Evolutionary conservation across 441 rosid genomes (phyloP).

Genomic region (Syzygium malaccense): DNA sequence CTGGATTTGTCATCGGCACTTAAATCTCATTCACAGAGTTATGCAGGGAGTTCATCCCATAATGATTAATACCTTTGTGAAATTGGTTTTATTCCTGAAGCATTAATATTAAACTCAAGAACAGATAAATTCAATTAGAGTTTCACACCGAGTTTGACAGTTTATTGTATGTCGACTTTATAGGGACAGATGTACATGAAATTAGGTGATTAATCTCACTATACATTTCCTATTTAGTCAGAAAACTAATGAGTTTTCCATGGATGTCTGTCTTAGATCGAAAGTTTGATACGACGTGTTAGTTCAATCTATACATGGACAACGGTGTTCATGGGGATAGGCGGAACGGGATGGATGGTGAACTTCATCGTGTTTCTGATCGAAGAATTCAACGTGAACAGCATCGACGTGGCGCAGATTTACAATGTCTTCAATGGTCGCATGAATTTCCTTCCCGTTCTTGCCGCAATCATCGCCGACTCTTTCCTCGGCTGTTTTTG

Average conservation of each 20-base stretch:
- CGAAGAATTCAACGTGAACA: conserved; percentile 30
- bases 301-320: conserved; percentile 17
- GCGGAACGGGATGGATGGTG: conserved; percentile 24
- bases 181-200: background rate
- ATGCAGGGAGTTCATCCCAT: background rate
- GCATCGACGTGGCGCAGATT: conserved; percentile 36
- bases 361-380: conserved; percentile 42
- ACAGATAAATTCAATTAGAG: background rate
- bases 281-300: background rate
- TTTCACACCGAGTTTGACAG: background rate
- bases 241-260: background rate
- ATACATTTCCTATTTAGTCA: background rate
- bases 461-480: conserved; percentile 33
- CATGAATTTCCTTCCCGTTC: conserved; percentile 27
- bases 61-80: background rate
- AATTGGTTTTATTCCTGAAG: background rate
- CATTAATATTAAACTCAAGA: background rate
- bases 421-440: conserved; percentile 31
- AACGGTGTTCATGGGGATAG: conserved; percentile 23
- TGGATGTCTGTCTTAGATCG: background rate
- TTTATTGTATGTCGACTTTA: background rate
- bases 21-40: background rate
- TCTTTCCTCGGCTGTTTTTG: conserved; percentile 40
- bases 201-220: background rate
- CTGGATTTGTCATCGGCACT: background rate